Percentiles rank a stretch among this genome's conserved stretches.
Conservation (phyloP, 73 alveolate species). For the Tetrahymena borealis region DNA sequence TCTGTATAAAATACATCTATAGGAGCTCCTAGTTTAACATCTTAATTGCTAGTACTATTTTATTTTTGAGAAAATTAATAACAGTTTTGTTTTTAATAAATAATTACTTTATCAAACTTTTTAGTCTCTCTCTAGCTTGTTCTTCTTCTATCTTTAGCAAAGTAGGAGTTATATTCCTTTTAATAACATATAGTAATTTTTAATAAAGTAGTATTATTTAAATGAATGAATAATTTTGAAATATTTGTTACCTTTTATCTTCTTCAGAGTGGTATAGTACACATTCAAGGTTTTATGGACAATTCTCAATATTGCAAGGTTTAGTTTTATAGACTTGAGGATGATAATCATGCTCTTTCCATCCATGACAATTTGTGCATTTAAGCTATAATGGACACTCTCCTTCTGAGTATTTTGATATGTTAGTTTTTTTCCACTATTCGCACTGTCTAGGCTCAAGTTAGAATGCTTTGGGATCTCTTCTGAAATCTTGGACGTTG, state of each 20-base stretch:
- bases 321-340: slow-evolving; percentile 32
- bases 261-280: slow-evolving; percentile 17
- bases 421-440: slow-evolving; percentile 30
- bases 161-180: neutral
- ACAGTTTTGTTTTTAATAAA: neutral
- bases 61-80: neutral
- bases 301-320: slow-evolving; percentile 18
- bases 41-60: neutral
- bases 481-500: slow-evolving; percentile 38
- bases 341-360: slow-evolving; percentile 50
- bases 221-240: neutral
- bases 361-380: slow-evolving; percentile 39
- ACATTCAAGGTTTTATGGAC: slow-evolving; percentile 8
- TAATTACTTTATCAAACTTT: neutral
- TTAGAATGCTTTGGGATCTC: slow-evolving; percentile 34
- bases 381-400: slow-evolving; percentile 39
- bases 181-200: neutral
- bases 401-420: slow-evolving; percentile 3
- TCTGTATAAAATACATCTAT: neutral
- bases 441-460: slow-evolving; percentile 29
- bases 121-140: neutral
- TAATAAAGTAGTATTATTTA: too few relatives aligned
- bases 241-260: slow-evolving; percentile 13
- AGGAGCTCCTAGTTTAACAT: neutral
- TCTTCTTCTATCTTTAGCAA: neutral